Percentiles rank a stretch among this genome's conserved stretches.
These are phyloP conservation scores for Pleurotus giganteus DNA, from an alignment of 768 basidiomycete species.

Conservation along the genomic window DNA sequence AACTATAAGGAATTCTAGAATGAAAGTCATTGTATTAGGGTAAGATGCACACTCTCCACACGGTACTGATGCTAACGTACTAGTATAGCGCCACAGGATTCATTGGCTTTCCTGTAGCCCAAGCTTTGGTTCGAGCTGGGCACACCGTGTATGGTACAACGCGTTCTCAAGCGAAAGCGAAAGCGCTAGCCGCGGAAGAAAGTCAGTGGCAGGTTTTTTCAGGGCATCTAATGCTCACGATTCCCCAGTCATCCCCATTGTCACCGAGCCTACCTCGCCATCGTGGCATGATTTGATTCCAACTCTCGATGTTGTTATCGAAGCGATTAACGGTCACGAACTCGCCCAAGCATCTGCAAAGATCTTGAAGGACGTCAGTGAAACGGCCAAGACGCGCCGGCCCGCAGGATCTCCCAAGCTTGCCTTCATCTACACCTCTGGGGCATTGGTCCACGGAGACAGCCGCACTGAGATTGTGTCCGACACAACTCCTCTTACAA, in stretches of 20 bases:
- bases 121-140: conserved; percentile 43
- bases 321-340: conserved; percentile 20
- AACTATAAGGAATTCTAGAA: background rate
- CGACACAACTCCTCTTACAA: conserved; percentile 31
- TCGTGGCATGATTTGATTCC: conserved; percentile 25
- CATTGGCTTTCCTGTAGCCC: conserved; percentile 40
- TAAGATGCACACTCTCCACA: conserved; percentile 6
- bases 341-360: conserved; percentile 20
- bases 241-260: conserved; percentile 34
- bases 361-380: conserved; percentile 20
- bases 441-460: conserved; percentile 43
- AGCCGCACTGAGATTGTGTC: conserved; percentile 27
- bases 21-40: conserved; percentile 28
- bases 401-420: conserved; percentile 33
- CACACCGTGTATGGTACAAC: conserved; percentile 46
- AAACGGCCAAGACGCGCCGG: conserved; percentile 22
- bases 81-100: conserved; percentile 38
- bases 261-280: conserved; percentile 21
- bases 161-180: conserved; percentile 32
- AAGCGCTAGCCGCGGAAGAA: conserved; percentile 36
- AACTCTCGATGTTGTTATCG: conserved; percentile 33
- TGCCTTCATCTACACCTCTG: conserved; percentile 44
- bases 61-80: background rate
- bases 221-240: background rate
- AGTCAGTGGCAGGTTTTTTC: conserved; percentile 20